phyloP scores from a whole-genome alignment of 2,329 filamentous ascomycete species.

The Basipetospora sp. region DNA sequence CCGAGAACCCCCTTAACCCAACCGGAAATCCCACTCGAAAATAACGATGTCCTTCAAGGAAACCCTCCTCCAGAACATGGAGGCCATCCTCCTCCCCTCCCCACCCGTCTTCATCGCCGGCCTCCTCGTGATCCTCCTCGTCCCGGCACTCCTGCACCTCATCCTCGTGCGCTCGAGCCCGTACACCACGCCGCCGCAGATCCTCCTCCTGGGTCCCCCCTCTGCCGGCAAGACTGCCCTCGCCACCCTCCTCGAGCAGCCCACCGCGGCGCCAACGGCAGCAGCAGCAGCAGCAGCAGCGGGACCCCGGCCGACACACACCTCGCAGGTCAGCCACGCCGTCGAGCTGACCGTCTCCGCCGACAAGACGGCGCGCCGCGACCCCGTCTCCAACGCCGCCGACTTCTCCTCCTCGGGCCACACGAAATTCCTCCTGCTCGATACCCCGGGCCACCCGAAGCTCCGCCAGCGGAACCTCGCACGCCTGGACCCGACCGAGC shows the following conservation, averaged over 20 bases:
- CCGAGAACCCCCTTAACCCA: neutral
- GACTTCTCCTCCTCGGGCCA: slow-evolving; percentile 40
- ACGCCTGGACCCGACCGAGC: slow-evolving; percentile 25
- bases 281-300: slow-evolving; percentile 25
- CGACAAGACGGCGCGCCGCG: slow-evolving; percentile 25
- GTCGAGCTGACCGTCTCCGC: slow-evolving; percentile 42
- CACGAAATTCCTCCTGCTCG: slow-evolving; percentile 61
- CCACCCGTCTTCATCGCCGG: slow-evolving; percentile 51
- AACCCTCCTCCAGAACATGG: slow-evolving; percentile 26
- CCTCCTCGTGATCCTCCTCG: slow-evolving; percentile 51
- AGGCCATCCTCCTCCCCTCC: slow-evolving; percentile 46
- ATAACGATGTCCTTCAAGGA: slow-evolving; percentile 21
- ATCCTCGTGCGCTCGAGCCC: slow-evolving; percentile 54
- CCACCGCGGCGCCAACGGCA: neutral
- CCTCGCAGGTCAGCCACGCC: slow-evolving; percentile 33
- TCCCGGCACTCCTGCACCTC: slow-evolving; percentile 65
- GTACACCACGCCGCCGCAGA: slow-evolving; percentile 55
- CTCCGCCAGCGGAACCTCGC: slow-evolving; percentile 57
- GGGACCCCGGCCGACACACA: slow-evolving; percentile 34
- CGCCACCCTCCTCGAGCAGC: slow-evolving; percentile 51
- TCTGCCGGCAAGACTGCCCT: slow-evolving; percentile 80
- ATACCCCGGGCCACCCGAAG: slow-evolving; percentile 93
- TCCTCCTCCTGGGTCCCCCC: slow-evolving; percentile 69
- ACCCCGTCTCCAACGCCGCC: slow-evolving; percentile 34
- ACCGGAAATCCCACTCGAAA: neutral